phyloP scores from a whole-genome alignment of 2,329 filamentous ascomycete genomes.

The Fusarium bulbicola region DNA sequence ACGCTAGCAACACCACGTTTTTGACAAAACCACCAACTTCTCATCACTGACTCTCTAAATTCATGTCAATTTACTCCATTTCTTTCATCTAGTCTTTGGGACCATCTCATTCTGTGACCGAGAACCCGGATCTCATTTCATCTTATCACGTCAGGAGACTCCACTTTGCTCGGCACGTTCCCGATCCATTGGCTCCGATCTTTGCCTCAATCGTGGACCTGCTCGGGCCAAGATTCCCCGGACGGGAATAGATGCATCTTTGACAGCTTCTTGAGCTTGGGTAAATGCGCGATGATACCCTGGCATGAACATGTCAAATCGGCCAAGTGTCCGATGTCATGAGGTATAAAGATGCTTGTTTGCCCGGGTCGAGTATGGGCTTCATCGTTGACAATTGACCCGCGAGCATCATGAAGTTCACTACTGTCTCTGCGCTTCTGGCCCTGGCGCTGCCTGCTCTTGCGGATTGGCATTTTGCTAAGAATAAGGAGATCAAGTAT shows the following conservation, averaged over 20 bases:
- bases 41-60: neutral
- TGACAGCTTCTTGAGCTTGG: neutral
- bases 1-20: neutral
- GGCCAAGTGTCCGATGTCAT: neutral
- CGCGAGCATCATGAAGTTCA: constrained; percentile 45
- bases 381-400: neutral
- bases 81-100: neutral
- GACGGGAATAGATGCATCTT: neutral
- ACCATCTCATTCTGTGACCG: constrained; percentile 27
- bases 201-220: neutral
- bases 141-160: neutral
- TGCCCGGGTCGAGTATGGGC: neutral
- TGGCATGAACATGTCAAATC: neutral
- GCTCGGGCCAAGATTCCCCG: constrained; percentile 30
- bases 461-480: constrained; percentile 46
- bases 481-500: constrained; percentile 62
- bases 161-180: constrained; percentile 39
- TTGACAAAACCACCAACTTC: neutral
- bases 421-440: constrained; percentile 43
- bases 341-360: constrained; percentile 17
- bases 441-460: constrained; percentile 42
- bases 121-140: neutral
- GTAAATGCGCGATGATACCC: constrained; percentile 20
- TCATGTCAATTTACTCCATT: neutral
- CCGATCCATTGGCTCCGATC: constrained; percentile 44